Conservation (phyloP, 2,329 filamentous ascomycete genomes). For the Emergomyces orientalis region DNA sequence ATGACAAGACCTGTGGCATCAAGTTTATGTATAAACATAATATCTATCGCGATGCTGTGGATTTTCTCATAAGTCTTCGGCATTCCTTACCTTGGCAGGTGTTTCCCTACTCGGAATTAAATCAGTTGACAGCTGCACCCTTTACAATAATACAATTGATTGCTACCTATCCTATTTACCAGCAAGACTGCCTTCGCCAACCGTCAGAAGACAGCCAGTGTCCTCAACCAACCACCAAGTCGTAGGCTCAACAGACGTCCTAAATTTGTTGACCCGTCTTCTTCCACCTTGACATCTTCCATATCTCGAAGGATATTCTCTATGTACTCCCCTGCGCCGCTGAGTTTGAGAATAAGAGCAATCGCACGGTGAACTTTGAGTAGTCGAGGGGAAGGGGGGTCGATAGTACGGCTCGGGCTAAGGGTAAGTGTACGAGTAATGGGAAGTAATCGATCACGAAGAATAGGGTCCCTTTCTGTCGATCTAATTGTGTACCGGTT, state of each 20-base stretch:
- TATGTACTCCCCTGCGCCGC: constrained; percentile 28
- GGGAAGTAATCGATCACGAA: constrained; percentile 18
- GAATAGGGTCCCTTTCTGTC: constrained; percentile 15
- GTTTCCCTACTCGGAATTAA: no score
- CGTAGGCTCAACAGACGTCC: neutral
- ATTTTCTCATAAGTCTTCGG: no score
- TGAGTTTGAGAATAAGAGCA: constrained; percentile 28
- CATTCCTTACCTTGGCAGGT: no score
- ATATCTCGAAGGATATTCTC: constrained; percentile 23
- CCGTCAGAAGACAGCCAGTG: neutral
- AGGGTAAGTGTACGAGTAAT: constrained; percentile 24
- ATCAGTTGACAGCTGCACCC: neutral
- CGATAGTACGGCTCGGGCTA: constrained; percentile 21
- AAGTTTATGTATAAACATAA: no score
- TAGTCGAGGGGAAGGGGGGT: constrained; percentile 27
- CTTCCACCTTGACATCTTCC: constrained; percentile 5
- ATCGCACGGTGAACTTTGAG: constrained; percentile 30
- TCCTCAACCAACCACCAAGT: constrained; percentile 1
- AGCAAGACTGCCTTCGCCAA: neutral
- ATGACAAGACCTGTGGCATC: neutral
- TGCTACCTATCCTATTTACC: neutral
- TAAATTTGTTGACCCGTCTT: constrained; percentile 11
- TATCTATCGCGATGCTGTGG: no score
- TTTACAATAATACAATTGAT: neutral
- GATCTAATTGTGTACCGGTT: constrained; percentile 20